Base-by-base conservation (phyloP, 1,139 yeast genomes). In the Yamadazyma atlantica region DNA sequence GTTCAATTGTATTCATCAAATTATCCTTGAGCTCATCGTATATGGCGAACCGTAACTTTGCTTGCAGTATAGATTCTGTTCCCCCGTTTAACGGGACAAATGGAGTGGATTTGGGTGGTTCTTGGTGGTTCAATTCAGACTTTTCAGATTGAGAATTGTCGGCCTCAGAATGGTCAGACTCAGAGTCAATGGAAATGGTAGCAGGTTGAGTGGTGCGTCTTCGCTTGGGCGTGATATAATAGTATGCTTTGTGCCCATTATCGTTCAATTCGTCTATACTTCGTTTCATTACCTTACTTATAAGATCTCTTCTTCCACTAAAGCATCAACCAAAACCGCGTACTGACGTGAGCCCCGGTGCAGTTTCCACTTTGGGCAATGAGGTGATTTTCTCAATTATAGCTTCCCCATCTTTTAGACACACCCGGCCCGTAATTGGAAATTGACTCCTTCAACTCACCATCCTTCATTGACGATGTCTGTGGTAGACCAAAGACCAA, bases 31-130 rank as follows among this genome's bases (percentile, higher is more conserved):
- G 57, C n/a, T 49, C 44, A 10, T 56, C 46, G 46, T 64, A 77
- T n/a, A 72, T 43, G 4, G 56, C 46, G 52, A 63, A 73, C 24
- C 85, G 53, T 14, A 56, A 51, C 11, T 14, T 18, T 2, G 25
- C n/a, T 5, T 36, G 25, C 10, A 4, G 11, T 9, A 10, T 10
- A 8, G 36, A 33, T 23, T 32, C 31, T 3, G 14, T 15, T 10
- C 30, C 30, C 3, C 32, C 24, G 11, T 31, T 34, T 47, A 53
- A 36, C 34, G 44, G 32, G 34, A 43, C 7, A 42, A 44, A 29
- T 40, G 44, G 40, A 19, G 6, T 19, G 51, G 57, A 6, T 43
- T n/a, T n/a, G n/a, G n/a, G n/a, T n/a, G n/a, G n/a, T n/a, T n/a
- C n/a, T n/a, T n/a, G n/a, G n/a, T n/a, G n/a, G n/a, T n/a, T n/a